Conservation (phyloP, 2,329 filamentous ascomycete species). For the Verticillium nubilum region DNA sequence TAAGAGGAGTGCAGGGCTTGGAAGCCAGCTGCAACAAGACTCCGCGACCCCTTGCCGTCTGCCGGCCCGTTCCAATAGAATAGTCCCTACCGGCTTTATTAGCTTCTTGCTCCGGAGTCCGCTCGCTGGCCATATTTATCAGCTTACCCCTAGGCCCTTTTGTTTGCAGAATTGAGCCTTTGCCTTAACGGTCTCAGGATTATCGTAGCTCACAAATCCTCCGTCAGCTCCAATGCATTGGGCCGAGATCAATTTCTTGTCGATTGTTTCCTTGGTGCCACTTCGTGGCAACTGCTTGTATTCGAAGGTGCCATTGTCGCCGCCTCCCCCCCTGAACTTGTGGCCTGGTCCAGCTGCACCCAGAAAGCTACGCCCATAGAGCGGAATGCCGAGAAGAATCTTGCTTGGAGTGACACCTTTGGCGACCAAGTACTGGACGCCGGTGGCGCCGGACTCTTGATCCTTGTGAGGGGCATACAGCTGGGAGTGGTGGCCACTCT, state of each 20-base stretch:
- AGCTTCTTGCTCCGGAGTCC: background rate
- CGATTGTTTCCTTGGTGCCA: constrained; percentile 59
- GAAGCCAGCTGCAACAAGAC: constrained; percentile 54
- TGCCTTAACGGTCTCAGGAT: constrained; percentile 66
- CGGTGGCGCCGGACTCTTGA: constrained; percentile 60
- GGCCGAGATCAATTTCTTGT: constrained; percentile 63
- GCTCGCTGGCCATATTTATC: background rate
- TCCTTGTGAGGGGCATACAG: constrained; percentile 58
- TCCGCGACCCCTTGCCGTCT: constrained; percentile 55
- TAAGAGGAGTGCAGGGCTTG: constrained; percentile 47
- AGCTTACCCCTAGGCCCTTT: constrained; percentile 58
- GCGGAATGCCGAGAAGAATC: constrained; percentile 70
- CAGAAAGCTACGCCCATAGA: constrained; percentile 71
- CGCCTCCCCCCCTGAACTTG: constrained; percentile 46
- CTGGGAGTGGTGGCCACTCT: constrained; percentile 70
- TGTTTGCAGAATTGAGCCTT: constrained; percentile 71
- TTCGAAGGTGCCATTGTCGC: constrained; percentile 67
- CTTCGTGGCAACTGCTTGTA: constrained; percentile 63
- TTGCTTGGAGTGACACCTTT: constrained; percentile 65
- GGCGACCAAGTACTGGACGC: constrained; percentile 59
- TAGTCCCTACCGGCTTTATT: constrained; percentile 49
- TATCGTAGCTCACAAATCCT: constrained; percentile 77
- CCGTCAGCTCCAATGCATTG: constrained; percentile 68
- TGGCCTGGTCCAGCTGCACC: constrained; percentile 61
- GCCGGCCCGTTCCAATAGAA: constrained; percentile 80